Percentiles rank a stretch among this genome's conserved stretches.
These are phyloP conservation scores for Nothophaeocryptopus gaeumannii DNA, from an alignment of 2,329 filamentous ascomycete genomes.

Conservation along the genomic window DNA sequence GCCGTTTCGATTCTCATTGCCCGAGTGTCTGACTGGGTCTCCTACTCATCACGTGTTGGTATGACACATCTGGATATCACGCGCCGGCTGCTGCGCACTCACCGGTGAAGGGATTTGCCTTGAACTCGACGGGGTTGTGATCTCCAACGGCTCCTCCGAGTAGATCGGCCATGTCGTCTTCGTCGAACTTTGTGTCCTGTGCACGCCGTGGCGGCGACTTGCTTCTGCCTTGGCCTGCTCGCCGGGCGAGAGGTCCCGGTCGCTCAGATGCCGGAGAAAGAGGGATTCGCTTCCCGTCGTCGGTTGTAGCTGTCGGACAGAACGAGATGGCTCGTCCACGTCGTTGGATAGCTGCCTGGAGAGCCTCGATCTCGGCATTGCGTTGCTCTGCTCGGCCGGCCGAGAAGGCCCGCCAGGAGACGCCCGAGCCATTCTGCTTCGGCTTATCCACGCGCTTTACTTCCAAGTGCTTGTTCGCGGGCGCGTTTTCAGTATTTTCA, in stretches of 20 bases:
- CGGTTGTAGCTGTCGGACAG: constrained; percentile 32
- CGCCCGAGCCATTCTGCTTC: constrained; percentile 32
- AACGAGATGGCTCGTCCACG: constrained; percentile 36
- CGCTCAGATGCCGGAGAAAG: constrained; percentile 23
- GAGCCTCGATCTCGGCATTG: constrained; percentile 33
- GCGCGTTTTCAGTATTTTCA: not conserved
- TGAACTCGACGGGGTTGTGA: constrained; percentile 28
- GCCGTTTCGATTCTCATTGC: constrained; percentile 18
- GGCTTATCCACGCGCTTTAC: constrained; percentile 34
- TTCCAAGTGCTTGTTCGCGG: constrained; percentile 23
- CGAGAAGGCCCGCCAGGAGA: constrained; percentile 38
- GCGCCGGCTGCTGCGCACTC: constrained; percentile 17
- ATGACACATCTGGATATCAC: constrained; percentile 2
- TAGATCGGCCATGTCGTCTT: constrained; percentile 31
- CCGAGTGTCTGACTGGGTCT: constrained; percentile 25
- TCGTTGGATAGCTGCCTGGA: constrained; percentile 31
- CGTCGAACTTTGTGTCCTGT: constrained; percentile 26
- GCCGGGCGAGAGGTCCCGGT: constrained; percentile 17
- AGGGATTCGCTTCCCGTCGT: constrained; percentile 34
- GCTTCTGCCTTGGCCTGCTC: constrained; percentile 18
- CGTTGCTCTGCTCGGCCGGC: constrained; percentile 33
- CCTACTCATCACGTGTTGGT: constrained; percentile 22
- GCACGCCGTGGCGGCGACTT: constrained; percentile 32
- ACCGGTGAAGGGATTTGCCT: constrained; percentile 34
- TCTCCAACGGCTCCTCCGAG: constrained; percentile 19